phyloP scores from a whole-genome alignment of 495 filamentous ascomycete genomes.

The Lindgomyces ingoldianus region DNA sequence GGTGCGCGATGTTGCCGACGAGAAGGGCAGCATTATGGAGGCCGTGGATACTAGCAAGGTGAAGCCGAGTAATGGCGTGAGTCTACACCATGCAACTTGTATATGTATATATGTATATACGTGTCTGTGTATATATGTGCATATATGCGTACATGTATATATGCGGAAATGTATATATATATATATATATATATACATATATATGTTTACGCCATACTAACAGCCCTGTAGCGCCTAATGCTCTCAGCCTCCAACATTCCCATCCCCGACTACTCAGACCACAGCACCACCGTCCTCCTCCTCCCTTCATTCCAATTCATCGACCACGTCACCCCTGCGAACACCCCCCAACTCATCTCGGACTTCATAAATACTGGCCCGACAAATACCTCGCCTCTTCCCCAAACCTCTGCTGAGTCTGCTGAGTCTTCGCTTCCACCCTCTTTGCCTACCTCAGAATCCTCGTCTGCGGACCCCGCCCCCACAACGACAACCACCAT shows the following conservation, averaged over 20 bases:
- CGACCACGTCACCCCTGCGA: conserved; percentile 78
- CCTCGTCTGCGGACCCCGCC: conserved; percentile 10
- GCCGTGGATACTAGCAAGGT: conserved; percentile 68
- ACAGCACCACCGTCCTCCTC: conserved; percentile 77
- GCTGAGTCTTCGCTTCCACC: conserved; percentile 3
- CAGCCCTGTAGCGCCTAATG: conserved; percentile 68
- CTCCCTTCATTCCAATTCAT: conserved; percentile 85
- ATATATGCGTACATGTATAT: too few relatives aligned
- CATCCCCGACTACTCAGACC: conserved; percentile 61
- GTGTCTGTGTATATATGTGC: too few relatives aligned
- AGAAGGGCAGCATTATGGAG: conserved; percentile 93
- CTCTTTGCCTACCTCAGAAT: conserved; percentile 2
- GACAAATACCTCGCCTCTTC: conserved; percentile 74
- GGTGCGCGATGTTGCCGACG: conserved; percentile 85
- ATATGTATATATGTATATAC: too few relatives aligned
- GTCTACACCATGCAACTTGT: too few relatives aligned
- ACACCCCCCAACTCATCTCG: conserved; percentile 70
- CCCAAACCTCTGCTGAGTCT: conserved; percentile 22
- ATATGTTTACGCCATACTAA: background rate
- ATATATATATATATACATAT: too few relatives aligned
- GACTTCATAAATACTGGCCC: conserved; percentile 69
- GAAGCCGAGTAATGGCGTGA: conserved; percentile 74
- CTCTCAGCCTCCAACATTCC: conserved; percentile 93
- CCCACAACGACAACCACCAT: conserved; percentile 20
- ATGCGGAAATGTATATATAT: too few relatives aligned